Evolutionary conservation across 306 rosid genomes (phyloP), one percentile per base, ranked within the genome.

Genomic region (Hippophae gyantsensis): DNA sequence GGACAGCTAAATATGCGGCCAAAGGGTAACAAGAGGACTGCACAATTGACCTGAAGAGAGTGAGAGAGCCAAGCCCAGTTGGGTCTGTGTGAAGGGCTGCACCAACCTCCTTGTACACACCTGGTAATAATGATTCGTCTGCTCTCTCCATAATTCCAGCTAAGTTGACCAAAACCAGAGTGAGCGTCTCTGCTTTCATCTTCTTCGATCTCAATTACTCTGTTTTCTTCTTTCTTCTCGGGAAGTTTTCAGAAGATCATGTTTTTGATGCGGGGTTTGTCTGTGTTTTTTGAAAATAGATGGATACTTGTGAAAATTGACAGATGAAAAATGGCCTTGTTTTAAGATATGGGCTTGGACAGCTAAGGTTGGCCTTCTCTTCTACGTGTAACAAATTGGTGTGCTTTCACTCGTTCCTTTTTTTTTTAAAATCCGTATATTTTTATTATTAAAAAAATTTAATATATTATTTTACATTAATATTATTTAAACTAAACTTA

Each of bases 91-190:
- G 96, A n/a, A 92, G 84, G 13, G 95, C 96, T 0, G 87, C 88
- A 5, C 96, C 93, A 1, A 92, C 89, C 72, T 92, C 98, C 40
- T 75, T 87, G 71, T 92, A 92, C 6, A 85, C 98, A 0, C 95
- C 96, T 0, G 96, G 96, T 0, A 92, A 67, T 9, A 92, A 61
- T 5, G 96, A 83, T 66, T 92, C 98, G 42, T 92, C 96, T 0
- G 98, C 96, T 62, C 82, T 77, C 76, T 92, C 98, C 98, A 92
- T 88, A 26, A 92, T 84, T 8, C 86, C 93, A 0, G 96, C 96
- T 18, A 92, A 76, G 74, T 92, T 92, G 40, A 92, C 95, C 73
- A 92, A 81, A 11, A 92, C 59, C 56, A 92, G 70, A 6, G 99
- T 83, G 64, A 73, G 27, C 68, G 81, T 75, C 75, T 81, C 93